A percentile compares a stretch with the other conserved stretches of the same genome.
Conservation (phyloP, 257 asterid species). For the Avicennia marina region DNA sequence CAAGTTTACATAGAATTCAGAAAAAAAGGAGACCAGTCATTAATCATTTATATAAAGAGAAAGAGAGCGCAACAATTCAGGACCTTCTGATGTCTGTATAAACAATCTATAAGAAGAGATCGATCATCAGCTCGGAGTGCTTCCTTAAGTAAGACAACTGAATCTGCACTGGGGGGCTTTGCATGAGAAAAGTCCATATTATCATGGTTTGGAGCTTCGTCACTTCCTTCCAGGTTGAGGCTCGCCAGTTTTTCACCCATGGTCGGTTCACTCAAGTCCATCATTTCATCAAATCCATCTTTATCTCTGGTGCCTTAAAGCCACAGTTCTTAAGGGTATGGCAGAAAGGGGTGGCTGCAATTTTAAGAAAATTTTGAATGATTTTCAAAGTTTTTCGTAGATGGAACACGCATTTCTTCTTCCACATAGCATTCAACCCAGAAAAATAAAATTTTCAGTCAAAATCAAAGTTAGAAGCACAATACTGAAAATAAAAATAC, state of each 20-base stretch:
- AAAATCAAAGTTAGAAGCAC: too few species aligned
- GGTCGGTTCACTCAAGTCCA: constrained; percentile 72
- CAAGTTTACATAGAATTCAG: too few species aligned
- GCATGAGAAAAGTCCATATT: constrained; percentile 21
- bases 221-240: constrained; percentile 46
- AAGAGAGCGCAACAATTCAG: neutral
- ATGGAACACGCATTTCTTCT: too few species aligned
- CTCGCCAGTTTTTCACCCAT: constrained; percentile 83
- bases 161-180: constrained; percentile 92
- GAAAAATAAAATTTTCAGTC: too few species aligned
- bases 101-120: constrained; percentile 75
- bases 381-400: too few species aligned
- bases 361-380: too few species aligned
- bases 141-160: constrained; percentile 82
- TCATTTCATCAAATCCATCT: constrained; percentile 34
- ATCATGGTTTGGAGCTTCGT: constrained; percentile 27
- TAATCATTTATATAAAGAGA: neutral
- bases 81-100: constrained; percentile 86
- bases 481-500: too few species aligned
- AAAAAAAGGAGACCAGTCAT: neutral
- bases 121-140: constrained; percentile 86
- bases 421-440: too few species aligned
- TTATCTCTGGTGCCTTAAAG: constrained; percentile 45
- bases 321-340: constrained; percentile 6
- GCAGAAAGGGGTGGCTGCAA: too few species aligned